phyloP scores from a whole-genome alignment of 306 rosid genomes.

The Casuarina glauca region DNA sequence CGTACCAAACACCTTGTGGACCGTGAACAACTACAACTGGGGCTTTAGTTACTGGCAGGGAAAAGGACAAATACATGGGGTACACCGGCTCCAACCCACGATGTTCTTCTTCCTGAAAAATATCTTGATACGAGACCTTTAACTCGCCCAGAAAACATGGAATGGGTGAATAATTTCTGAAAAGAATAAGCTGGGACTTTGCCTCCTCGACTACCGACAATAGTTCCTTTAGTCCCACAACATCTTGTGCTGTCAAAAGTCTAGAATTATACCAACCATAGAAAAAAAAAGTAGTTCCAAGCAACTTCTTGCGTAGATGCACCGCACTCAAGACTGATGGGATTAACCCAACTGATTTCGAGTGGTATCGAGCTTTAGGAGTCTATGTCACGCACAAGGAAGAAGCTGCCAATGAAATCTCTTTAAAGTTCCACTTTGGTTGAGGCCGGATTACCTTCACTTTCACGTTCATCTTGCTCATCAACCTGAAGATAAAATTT shows the following conservation, averaged over 20 bases:
- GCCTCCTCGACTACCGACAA: conserved; percentile 10
- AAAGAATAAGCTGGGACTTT: background rate
- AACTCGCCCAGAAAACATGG: conserved; percentile 11
- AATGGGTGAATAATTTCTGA: conserved; percentile 8
- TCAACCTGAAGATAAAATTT: too few relatives aligned
- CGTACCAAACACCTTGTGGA: background rate
- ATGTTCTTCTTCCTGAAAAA: background rate
- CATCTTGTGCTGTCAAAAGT: background rate
- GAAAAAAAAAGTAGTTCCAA: background rate
- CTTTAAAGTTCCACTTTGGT: too few relatives aligned
- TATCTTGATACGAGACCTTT: background rate
- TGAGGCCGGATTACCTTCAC: too few relatives aligned
- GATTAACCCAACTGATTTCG: too few relatives aligned
- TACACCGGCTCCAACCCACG: background rate
- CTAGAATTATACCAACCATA: background rate
- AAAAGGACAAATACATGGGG: background rate
- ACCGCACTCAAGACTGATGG: too few relatives aligned
- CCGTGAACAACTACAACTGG: background rate
- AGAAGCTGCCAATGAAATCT: too few relatives aligned
- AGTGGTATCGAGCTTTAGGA: too few relatives aligned
- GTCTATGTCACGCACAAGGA: too few relatives aligned
- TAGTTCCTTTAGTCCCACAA: conserved; percentile 15
- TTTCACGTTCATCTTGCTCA: too few relatives aligned
- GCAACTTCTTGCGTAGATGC: background rate
- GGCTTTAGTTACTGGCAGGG: background rate